Evolutionary conservation across 768 basidiomycete genomes (phyloP).

Genomic region (Daedaleopsis nitida): DNA sequence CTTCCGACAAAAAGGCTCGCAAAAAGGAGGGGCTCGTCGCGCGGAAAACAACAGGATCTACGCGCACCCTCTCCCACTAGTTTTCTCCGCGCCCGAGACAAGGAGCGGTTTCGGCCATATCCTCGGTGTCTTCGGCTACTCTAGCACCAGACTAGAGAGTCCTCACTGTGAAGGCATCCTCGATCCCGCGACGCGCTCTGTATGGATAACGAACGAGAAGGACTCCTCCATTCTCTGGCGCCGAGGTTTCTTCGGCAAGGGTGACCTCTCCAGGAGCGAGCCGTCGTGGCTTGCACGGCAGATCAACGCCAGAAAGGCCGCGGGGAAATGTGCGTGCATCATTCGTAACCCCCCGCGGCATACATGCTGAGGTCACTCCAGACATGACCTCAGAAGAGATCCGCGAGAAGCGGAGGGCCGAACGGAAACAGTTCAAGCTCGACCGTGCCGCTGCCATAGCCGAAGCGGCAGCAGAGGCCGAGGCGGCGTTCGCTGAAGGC

Average conservation of each 20-base stretch:
- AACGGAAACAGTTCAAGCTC: constrained; percentile 90
- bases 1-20: constrained; percentile 26
- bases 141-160: constrained; percentile 60
- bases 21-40: constrained; percentile 56
- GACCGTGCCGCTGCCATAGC: constrained; percentile 91
- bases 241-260: constrained; percentile 97
- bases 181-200: constrained; percentile 79
- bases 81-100: constrained; percentile 44
- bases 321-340: constrained; percentile 48
- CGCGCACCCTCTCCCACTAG: constrained; percentile 66
- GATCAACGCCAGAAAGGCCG: constrained; percentile 56
- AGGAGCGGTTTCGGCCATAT: constrained; percentile 28
- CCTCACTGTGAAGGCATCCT: constrained; percentile 78
- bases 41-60: constrained; percentile 71
- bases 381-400: constrained; percentile 86
- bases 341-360: neutral
- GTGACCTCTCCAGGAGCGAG: constrained; percentile 91
- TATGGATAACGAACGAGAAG: constrained; percentile 73
- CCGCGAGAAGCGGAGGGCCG: constrained; percentile 82
- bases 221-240: constrained; percentile 80
- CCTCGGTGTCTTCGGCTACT: constrained; percentile 50
- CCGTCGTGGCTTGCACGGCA: constrained; percentile 90
- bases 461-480: constrained; percentile 76
- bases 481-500: constrained; percentile 72
- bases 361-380: neutral